A percentile compares a stretch with the other conserved stretches of the same genome.
Conservation (phyloP, 257 asterid species). For the Apocynum venetum region DNA sequence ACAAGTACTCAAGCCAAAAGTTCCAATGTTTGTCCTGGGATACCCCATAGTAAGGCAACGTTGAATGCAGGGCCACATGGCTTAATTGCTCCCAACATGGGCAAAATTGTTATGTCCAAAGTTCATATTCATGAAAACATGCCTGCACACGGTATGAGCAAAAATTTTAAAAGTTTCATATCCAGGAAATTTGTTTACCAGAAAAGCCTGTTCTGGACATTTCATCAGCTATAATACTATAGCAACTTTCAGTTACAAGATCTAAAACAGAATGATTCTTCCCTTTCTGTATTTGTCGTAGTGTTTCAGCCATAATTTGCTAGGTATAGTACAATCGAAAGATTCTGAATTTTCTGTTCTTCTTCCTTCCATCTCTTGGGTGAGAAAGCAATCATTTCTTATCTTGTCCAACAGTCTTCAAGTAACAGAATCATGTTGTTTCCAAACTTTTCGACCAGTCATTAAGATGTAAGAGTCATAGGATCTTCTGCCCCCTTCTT, state of each 20-base stretch:
- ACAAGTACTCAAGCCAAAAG: too few species aligned
- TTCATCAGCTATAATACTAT: conserved; percentile 1
- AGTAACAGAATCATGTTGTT: neutral
- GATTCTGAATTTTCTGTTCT: neutral
- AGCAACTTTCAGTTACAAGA: conserved; percentile 3
- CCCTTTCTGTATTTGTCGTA: neutral
- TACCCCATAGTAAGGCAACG: neutral
- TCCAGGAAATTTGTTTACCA: neutral
- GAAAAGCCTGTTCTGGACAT: neutral
- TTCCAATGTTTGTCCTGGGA: too few species aligned
- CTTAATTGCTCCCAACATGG: neutral
- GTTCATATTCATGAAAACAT: conserved; percentile 1
- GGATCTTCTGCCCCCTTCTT: too few species aligned
- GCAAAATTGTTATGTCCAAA: neutral
- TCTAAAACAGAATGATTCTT: neutral
- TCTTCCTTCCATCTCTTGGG: neutral
- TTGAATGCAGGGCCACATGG: neutral
- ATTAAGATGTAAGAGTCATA: neutral
- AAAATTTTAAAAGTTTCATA: neutral
- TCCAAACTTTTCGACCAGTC: neutral
- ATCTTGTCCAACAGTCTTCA: neutral
- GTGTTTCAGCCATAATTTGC: neutral
- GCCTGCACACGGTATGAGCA: neutral
- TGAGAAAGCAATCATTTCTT: neutral
- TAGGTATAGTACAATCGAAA: neutral